A percentile compares a stretch with the other conserved stretches of the same genome.
phyloP scores from a whole-genome alignment of 306 rosid genomes.

The Prunus persica region Prunus_persica_NCBIv2 NC_034016.1:3360001-3360500 shows the following conservation, averaged over 20 bases:
- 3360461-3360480: conserved; percentile 87
- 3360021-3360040: neutral
- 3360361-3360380: conserved; percentile 13
- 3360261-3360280: conserved; percentile 95
- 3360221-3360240: conserved; percentile 94
- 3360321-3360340: conserved; percentile 80
- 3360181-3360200: neutral
- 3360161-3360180: neutral
- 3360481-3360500: conserved; percentile 99
- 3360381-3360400: conserved; percentile 15
- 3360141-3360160: neutral
- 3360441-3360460: conserved; percentile 95
- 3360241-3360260: conserved; percentile 89
- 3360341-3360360: neutral
- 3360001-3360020: neutral
- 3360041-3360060: neutral
- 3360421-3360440: conserved; percentile 95
- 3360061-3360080: neutral
- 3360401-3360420: conserved; percentile 86
- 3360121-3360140: neutral
- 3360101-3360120: neutral
- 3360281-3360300: conserved; percentile 97
- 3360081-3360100: neutral
- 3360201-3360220: conserved; percentile 15
- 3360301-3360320: conserved; percentile 87